These are phyloP conservation scores for Prillingera fragicola DNA, from an alignment of 1,284 basidiomycete species.

Conservation along the genomic window DNA sequence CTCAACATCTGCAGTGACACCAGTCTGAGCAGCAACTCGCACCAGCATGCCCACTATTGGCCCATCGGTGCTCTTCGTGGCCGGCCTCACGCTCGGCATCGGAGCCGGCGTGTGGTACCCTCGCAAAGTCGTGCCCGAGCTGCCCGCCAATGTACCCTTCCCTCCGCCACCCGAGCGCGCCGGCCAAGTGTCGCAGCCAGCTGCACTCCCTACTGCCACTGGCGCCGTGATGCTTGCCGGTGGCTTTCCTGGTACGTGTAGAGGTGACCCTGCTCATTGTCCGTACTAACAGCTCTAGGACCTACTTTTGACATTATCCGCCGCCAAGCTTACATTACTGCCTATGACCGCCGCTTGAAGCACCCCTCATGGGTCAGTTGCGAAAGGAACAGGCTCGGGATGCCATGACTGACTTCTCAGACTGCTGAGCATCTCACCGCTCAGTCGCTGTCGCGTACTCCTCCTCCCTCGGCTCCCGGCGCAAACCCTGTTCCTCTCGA, in stretches of 20 bases:
- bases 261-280: background rate
- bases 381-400: too few species aligned
- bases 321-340: slow-evolving; percentile 76
- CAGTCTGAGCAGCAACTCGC: slow-evolving; percentile 26
- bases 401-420: slow-evolving; percentile 51
- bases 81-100: slow-evolving; percentile 44
- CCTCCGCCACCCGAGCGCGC: slow-evolving; percentile 24
- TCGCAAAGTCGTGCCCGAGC: slow-evolving; percentile 11
- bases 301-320: slow-evolving; percentile 75
- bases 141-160: slow-evolving; percentile 9
- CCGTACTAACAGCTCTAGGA: slow-evolving; percentile 52
- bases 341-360: slow-evolving; percentile 81
- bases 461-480: slow-evolving; percentile 29
- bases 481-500: slow-evolving; percentile 33
- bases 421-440: slow-evolving; percentile 87
- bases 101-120: slow-evolving; percentile 37
- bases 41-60: slow-evolving; percentile 39
- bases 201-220: slow-evolving; percentile 26
- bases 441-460: slow-evolving; percentile 60
- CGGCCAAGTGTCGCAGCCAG: slow-evolving; percentile 14
- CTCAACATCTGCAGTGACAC: too few species aligned
- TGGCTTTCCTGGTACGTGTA: slow-evolving; percentile 45
- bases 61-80: slow-evolving; percentile 46
- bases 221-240: slow-evolving; percentile 33
- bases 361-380: slow-evolving; percentile 84